Evolutionary conservation across 805 yeast species (phyloP).

Genomic region (Alloascoidea africana): DNA sequence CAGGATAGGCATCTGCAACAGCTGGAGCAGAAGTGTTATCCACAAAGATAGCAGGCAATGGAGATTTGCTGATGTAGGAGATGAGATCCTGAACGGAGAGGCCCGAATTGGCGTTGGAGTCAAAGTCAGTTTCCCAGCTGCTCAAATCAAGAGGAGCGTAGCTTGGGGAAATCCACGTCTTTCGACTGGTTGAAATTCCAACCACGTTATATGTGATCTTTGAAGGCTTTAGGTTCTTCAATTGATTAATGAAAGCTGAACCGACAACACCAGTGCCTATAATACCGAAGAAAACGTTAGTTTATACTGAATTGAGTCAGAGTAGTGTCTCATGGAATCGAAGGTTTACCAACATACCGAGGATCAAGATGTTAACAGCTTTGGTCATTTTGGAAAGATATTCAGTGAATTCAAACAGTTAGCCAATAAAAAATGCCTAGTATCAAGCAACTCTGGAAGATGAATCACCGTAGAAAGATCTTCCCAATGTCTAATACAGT

Average conservation of each 20-base stretch:
- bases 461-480: too few species aligned
- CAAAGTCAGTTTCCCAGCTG: slow-evolving; percentile 36
- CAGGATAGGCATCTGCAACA: slow-evolving; percentile 66
- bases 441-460: too few species aligned
- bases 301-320: too few species aligned
- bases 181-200: slow-evolving; percentile 59
- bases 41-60: slow-evolving; percentile 66
- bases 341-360: slow-evolving; percentile 32
- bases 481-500: too few species aligned
- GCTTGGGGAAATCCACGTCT: slow-evolving; percentile 52
- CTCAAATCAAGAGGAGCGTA: slow-evolving; percentile 56
- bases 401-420: too few species aligned
- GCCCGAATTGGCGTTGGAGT: slow-evolving; percentile 25
- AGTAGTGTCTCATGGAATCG: too few species aligned
- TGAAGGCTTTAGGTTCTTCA: slow-evolving; percentile 40
- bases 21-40: slow-evolving; percentile 87
- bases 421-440: too few species aligned
- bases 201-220: slow-evolving; percentile 61
- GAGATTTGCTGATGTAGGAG: slow-evolving; percentile 46
- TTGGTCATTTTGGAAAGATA: slow-evolving; percentile 24
- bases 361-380: slow-evolving; percentile 52
- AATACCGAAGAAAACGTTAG: too few species aligned
- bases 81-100: slow-evolving; percentile 44
- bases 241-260: slow-evolving; percentile 74
- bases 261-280: slow-evolving; percentile 91